phyloP scores from a whole-genome alignment of 352 stramenopile genomes.

The Thalassiosira exigua region DNA sequence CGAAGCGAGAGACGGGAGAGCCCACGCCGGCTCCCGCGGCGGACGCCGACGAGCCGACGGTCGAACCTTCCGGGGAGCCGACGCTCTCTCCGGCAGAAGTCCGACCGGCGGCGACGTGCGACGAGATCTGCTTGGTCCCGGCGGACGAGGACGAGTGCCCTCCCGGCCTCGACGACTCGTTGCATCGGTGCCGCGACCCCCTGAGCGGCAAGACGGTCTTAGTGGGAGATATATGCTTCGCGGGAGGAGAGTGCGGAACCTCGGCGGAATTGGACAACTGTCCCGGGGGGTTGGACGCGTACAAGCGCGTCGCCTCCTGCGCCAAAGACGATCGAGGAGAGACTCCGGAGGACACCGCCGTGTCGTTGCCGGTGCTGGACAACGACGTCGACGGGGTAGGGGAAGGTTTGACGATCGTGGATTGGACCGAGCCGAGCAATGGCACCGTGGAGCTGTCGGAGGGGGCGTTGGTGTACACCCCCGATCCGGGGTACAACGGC shows the following conservation, averaged over 20 bases:
- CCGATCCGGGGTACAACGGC: constrained; percentile 22
- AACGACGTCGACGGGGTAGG: constrained; percentile 33
- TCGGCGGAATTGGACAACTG: constrained; percentile 23
- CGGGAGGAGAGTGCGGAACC: constrained; percentile 16
- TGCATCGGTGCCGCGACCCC: constrained; percentile 2
- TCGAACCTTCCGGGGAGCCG: neutral
- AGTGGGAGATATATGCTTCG: constrained; percentile 12
- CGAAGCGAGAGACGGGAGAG: neutral
- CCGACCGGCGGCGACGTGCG: constrained; percentile 1
- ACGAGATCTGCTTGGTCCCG: constrained; percentile 21
- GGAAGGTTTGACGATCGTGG: constrained; percentile 12
- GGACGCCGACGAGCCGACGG: neutral
- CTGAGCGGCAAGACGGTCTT: constrained; percentile 5
- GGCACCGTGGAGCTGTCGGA: constrained; percentile 11
- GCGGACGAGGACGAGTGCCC: constrained; percentile 1
- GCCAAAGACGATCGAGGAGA: constrained; percentile 11
- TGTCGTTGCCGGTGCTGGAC: constrained; percentile 28
- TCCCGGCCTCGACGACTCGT: neutral
- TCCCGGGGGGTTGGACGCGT: constrained; percentile 8
- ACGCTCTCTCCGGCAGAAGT: constrained; percentile 1
- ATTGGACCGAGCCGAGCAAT: constrained; percentile 9
- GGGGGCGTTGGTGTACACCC: constrained; percentile 28
- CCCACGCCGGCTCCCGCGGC: constrained; percentile 9
- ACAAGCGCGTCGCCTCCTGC: constrained; percentile 6
- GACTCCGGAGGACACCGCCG: constrained; percentile 5